Evolutionary conservation across 129 eudicot species (phyloP).

Genomic region (Deinandra increscens): DNA sequence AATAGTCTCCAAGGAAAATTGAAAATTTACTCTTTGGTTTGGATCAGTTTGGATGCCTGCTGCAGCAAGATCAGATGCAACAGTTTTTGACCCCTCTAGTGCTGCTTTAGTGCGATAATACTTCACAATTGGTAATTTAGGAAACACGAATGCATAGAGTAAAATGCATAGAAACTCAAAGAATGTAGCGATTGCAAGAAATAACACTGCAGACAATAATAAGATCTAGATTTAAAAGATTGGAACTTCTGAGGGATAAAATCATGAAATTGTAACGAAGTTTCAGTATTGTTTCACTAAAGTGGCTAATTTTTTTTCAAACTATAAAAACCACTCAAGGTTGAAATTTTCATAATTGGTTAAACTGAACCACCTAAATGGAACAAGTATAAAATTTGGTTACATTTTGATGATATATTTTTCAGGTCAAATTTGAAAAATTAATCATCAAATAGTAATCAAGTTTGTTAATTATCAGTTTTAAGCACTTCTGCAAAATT

Average conservation of each 20-base stretch:
- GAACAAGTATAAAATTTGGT: too few species aligned
- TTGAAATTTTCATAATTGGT: background rate
- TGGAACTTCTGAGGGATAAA: background rate
- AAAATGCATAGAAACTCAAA: conserved; percentile 54
- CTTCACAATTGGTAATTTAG: conserved; percentile 61
- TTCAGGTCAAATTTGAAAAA: too few species aligned
- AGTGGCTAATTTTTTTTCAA: background rate
- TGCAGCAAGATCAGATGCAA: conserved; percentile 67
- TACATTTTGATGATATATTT: too few species aligned
- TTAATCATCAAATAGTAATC: too few species aligned
- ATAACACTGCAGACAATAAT: conserved; percentile 50
- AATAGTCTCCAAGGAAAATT: background rate
- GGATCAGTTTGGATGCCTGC: conserved; percentile 57
- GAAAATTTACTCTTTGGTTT: conserved; percentile 12
- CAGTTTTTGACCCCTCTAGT: conserved; percentile 70
- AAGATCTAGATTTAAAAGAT: background rate
- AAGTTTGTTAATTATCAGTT: too few species aligned
- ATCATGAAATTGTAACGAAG: background rate
- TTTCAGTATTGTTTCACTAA: background rate
- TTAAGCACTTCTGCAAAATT: too few species aligned
- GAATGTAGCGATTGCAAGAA: conserved; percentile 54
- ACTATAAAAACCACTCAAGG: background rate
- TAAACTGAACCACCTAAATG: too few species aligned
- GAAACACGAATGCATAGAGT: conserved; percentile 52
- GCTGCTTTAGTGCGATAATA: conserved; percentile 70